Percentiles rank a stretch among this genome's conserved stretches.
Conservation (phyloP, 140 eudicot species). For the Erigeron philadelphicus region DNA sequence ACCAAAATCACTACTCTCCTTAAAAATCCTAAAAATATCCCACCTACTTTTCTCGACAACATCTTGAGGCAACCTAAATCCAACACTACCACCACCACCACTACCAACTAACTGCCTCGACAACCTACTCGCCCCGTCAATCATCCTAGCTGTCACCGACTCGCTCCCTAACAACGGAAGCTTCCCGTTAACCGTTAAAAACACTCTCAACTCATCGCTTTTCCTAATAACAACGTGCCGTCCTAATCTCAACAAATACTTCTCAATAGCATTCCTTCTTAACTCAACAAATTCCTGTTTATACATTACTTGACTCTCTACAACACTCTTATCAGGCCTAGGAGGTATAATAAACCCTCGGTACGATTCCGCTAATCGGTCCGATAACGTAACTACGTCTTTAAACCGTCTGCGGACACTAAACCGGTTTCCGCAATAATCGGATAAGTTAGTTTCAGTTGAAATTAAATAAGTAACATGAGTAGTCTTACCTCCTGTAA, state of each 20-base stretch:
- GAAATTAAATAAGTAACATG: constrained; percentile 51
- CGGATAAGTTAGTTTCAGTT: constrained; percentile 52
- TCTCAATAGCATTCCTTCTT: constrained; percentile 72
- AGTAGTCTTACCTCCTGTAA: constrained; percentile 62
- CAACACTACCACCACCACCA: constrained; percentile 27
- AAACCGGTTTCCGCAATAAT: constrained; percentile 51
- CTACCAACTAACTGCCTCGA: constrained; percentile 73
- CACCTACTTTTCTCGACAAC: constrained; percentile 76
- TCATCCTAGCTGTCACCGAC: constrained; percentile 72
- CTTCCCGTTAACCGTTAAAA: constrained; percentile 69
- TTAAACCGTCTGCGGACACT: constrained; percentile 61
- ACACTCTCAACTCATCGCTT: constrained; percentile 89
- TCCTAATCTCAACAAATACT: constrained; percentile 57
- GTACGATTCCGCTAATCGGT: constrained; percentile 56
- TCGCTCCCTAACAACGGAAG: constrained; percentile 55
- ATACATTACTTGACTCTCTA: constrained; percentile 85
- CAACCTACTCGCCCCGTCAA: constrained; percentile 73
- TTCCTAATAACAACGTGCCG: constrained; percentile 63
- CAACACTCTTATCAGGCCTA: constrained; percentile 80
- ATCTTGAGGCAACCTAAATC: constrained; percentile 48
- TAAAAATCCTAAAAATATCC: constrained; percentile 71
- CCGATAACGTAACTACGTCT: constrained; percentile 69
- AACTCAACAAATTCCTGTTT: constrained; percentile 86
- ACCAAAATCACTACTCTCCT: constrained; percentile 82
- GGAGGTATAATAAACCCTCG: constrained; percentile 73